These are phyloP conservation scores for Pyrus communis DNA, from an alignment of 306 rosid genomes.

Conservation along the genomic window DNA sequence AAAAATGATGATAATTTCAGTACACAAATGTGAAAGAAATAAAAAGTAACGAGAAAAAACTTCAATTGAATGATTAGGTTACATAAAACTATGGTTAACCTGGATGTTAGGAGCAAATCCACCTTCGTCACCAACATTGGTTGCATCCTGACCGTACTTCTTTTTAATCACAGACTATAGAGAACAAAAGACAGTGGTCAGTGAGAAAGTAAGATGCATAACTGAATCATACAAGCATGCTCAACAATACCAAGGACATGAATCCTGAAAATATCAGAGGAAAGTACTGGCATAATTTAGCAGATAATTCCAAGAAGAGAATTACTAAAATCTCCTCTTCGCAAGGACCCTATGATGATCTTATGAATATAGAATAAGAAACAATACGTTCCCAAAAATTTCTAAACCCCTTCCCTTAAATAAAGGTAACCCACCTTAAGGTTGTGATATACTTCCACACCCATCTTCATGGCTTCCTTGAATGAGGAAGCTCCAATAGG, in stretches of 20 bases:
- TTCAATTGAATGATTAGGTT: background rate
- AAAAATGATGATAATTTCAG: conserved; percentile 4
- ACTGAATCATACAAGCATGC: background rate
- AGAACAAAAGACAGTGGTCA: conserved; percentile 8
- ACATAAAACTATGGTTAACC: conserved; percentile 28
- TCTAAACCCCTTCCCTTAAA: background rate
- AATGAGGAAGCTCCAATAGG: conserved; percentile 91
- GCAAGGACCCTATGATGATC: background rate
- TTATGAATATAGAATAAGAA: background rate
- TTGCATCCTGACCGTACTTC: conserved; percentile 97
- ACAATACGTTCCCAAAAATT: background rate
- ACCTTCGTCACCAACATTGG: conserved; percentile 98
- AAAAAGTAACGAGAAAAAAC: background rate
- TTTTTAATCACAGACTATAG: conserved; percentile 90
- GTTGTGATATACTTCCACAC: conserved; percentile 94
- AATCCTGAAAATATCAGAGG: background rate
- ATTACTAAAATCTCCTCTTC: background rate
- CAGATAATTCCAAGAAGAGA: background rate
- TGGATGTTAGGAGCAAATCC: conserved; percentile 98
- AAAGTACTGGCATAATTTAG: background rate
- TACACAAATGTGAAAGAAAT: background rate
- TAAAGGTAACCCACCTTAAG: conserved; percentile 59
- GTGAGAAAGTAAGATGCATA: background rate
- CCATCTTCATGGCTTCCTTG: conserved; percentile 99
- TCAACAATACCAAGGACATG: background rate